Conservation (phyloP, 2,329 filamentous ascomycete genomes). For the Hypoxylon sp. region DNA sequence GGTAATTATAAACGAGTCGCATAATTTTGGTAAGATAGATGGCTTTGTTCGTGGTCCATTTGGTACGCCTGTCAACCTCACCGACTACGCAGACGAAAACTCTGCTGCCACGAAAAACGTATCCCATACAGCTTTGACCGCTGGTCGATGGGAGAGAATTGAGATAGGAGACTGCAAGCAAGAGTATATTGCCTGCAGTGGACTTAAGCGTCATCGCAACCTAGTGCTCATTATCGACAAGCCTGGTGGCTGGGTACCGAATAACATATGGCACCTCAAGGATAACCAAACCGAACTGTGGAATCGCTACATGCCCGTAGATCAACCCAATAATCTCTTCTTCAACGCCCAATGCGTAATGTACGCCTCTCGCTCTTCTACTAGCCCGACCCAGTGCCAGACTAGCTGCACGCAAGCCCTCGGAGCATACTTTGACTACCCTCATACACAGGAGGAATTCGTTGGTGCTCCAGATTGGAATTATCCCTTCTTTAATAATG, state of each 20-base stretch:
- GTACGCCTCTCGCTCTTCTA: not conserved
- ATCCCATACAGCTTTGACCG: conserved; percentile 10
- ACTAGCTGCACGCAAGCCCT: conserved; percentile 16
- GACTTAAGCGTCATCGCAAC: conserved; percentile 35
- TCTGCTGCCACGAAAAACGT: conserved; percentile 29
- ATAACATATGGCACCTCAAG: conserved; percentile 45
- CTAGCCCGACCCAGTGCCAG: not conserved
- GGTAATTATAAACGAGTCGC: not conserved
- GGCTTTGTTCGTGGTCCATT: not conserved
- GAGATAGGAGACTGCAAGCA: conserved; percentile 32
- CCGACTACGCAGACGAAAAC: conserved; percentile 21
- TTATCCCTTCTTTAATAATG: conserved; percentile 22
- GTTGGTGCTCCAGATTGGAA: conserved; percentile 11
- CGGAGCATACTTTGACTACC: not conserved
- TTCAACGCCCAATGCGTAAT: conserved; percentile 41
- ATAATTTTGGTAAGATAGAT: not conserved
- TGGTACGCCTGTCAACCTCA: conserved; percentile 23
- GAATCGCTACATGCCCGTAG: conserved; percentile 41
- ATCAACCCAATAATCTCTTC: conserved; percentile 44
- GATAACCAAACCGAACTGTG: conserved; percentile 39
- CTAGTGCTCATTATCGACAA: conserved; percentile 41
- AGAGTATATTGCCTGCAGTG: conserved; percentile 37
- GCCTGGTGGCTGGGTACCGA: conserved; percentile 44
- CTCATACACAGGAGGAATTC: not conserved
- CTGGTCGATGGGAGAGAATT: conserved; percentile 28